Conservation (phyloP, 257 asterid species). For the Galeopsis tetrahit region DNA sequence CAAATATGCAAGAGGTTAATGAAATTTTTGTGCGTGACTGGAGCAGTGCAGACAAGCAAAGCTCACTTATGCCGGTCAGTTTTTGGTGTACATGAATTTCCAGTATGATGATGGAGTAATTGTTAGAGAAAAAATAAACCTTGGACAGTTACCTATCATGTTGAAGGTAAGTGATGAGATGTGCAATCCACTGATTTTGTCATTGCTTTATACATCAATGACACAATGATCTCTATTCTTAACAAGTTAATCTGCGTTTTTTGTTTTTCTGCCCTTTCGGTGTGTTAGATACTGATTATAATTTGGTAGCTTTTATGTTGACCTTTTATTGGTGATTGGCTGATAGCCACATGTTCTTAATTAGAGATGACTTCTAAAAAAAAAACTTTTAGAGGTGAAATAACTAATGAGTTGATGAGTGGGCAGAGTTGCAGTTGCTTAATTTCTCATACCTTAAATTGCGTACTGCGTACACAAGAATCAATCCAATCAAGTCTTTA, state of each 20-base stretch:
- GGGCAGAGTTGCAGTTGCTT: conserved; percentile 6
- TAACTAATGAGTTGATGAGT: background rate
- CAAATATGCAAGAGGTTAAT: conserved; percentile 23
- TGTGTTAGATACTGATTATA: background rate
- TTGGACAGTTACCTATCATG: conserved; percentile 92
- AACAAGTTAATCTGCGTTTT: background rate
- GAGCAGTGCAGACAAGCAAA: conserved; percentile 98
- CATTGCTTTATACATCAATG: background rate
- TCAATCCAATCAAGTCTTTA: conserved; percentile 1
- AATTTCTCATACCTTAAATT: background rate
- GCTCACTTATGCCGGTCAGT: conserved; percentile 73
- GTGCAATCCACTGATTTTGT: background rate
- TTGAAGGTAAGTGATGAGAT: conserved; percentile 59
- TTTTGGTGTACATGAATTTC: conserved; percentile 56
- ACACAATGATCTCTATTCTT: background rate
- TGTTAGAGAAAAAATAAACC: conserved; percentile 57
- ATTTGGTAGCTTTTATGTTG: conserved; percentile 5
- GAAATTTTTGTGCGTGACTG: conserved; percentile 19
- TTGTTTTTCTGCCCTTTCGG: background rate
- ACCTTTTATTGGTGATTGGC: conserved; percentile 3
- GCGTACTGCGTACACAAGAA: background rate
- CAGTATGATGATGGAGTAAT: conserved; percentile 69
- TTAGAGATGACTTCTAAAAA: conserved; percentile 1
- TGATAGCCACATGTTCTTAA: conserved; percentile 11
- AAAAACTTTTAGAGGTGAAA: background rate